Evolutionary conservation across 352 stramenopile species (phyloP).

Genomic region (Achlya hypogyna): DNA sequence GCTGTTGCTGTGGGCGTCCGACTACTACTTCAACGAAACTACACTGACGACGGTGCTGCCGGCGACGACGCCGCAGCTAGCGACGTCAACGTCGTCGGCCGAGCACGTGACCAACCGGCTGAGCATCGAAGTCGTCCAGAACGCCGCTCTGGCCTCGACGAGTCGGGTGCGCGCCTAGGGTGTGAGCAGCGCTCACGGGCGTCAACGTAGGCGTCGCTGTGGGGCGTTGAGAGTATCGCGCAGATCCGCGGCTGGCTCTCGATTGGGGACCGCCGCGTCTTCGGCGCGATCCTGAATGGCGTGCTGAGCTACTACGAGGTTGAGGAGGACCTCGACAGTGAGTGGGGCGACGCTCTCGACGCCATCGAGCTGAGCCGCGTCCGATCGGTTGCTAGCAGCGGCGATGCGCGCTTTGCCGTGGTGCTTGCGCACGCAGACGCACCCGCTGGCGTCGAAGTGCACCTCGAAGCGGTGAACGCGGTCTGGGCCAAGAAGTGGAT

Average conservation of each 20-base stretch:
- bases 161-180: not conserved
- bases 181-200: not conserved
- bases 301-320: constrained; percentile 83
- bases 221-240: constrained; percentile 20
- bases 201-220: not conserved
- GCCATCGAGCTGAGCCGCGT: constrained; percentile 72
- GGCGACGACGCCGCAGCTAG: not conserved
- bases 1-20: constrained; percentile 74
- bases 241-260: constrained; percentile 58
- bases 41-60: not conserved
- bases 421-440: constrained; percentile 35
- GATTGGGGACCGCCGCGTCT: constrained; percentile 50
- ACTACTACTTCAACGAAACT: constrained; percentile 60
- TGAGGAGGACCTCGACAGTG: constrained; percentile 66
- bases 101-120: constrained; percentile 5
- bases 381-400: constrained; percentile 68
- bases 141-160: not conserved
- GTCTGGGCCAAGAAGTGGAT: constrained; percentile 77
- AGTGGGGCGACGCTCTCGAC: constrained; percentile 78
- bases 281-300: constrained; percentile 69
- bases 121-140: constrained; percentile 15
- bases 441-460: constrained; percentile 44
- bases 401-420: constrained; percentile 64
- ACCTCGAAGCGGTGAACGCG: constrained; percentile 55
- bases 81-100: not conserved